Conservation (phyloP, 208 protist genomes). For the Angomonas ambiguus region DNA sequence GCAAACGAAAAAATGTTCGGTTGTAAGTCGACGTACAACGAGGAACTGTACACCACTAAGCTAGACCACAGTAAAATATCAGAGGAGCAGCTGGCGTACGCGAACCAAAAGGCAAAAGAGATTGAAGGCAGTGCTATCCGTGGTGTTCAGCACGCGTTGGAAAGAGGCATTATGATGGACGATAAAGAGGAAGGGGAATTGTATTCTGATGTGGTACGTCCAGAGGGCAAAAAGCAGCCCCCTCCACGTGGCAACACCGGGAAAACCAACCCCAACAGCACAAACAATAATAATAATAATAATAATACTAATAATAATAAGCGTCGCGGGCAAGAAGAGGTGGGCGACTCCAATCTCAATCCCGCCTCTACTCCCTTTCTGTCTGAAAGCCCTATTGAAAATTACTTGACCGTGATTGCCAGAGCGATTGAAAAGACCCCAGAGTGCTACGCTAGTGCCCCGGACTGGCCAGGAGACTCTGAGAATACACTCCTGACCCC, state of each 20-base stretch:
- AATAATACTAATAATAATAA: too few relatives aligned
- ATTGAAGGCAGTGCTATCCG: conserved; percentile 65
- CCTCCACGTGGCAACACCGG: neutral
- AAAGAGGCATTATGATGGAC: conserved; percentile 48
- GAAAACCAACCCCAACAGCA: too few relatives aligned
- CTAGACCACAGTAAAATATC: conserved; percentile 75
- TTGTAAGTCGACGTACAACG: conserved; percentile 79
- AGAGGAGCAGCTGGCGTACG: conserved; percentile 58
- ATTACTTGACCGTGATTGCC: conserved; percentile 24
- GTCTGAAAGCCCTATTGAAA: neutral
- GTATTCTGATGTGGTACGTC: conserved; percentile 73
- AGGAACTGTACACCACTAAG: conserved; percentile 87
- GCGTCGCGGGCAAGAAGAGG: neutral
- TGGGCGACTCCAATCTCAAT: neutral
- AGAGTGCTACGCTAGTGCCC: conserved; percentile 17
- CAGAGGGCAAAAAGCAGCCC: conserved; percentile 20
- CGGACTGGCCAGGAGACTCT: conserved; percentile 21
- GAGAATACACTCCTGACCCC: neutral
- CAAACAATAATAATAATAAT: too few relatives aligned
- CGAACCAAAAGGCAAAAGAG: conserved; percentile 63
- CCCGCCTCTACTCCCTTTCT: neutral
- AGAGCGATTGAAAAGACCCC: conserved; percentile 17
- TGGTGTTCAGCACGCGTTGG: conserved; percentile 62
- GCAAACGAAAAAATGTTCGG: conserved; percentile 80
- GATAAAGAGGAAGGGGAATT: conserved; percentile 70